Conservation (phyloP, 2,329 filamentous ascomycete genomes). For the Colletotrichum aenigma region DNA sequence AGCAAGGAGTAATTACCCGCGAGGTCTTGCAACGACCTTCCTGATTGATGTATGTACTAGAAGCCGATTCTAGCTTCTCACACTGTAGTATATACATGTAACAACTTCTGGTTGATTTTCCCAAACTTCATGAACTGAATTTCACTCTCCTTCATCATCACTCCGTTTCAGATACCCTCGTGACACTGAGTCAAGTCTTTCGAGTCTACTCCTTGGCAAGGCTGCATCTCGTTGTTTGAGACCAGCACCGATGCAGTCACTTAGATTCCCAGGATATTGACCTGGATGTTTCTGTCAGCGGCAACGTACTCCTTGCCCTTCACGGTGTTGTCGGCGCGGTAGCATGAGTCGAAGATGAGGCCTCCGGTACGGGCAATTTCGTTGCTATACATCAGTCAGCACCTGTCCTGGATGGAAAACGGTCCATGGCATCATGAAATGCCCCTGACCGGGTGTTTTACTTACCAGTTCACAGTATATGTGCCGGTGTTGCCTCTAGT, state of each 20-base stretch:
- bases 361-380: background rate
- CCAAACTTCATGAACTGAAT: background rate
- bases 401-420: accelerated
- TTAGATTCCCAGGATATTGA: background rate
- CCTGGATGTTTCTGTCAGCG: background rate
- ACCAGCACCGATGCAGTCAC: background rate
- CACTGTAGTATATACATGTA: background rate
- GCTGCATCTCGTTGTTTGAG: accelerated
- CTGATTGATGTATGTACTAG: background rate
- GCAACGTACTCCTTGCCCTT: background rate
- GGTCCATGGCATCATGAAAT: accelerated
- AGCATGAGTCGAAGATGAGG: background rate
- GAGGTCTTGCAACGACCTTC: background rate
- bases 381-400: background rate
- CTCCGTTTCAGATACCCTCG: accelerated
- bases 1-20: accelerated
- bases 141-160: background rate
- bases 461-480: background rate
- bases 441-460: background rate
- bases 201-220: too few relatives aligned
- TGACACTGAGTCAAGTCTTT: background rate
- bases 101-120: accelerated
- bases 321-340: background rate
- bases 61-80: accelerated
- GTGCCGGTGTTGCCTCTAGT: background rate